phyloP scores from a whole-genome alignment of 2,329 filamentous ascomycete genomes.

The Graphiopsis chlorocephala region DNA sequence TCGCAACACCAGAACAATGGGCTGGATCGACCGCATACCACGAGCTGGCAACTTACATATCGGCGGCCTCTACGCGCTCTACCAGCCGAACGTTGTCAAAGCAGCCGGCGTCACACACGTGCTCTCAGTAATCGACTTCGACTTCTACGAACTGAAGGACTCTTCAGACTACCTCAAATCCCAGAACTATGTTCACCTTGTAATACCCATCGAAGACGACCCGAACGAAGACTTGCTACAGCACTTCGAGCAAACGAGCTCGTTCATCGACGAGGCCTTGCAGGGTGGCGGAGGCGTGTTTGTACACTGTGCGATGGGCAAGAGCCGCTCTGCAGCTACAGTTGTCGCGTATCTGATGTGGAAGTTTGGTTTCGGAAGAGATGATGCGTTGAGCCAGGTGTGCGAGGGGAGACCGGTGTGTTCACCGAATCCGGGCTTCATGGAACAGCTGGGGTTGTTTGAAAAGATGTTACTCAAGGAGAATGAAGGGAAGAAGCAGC shows the following conservation, averaged over 20 bases:
- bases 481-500: constrained; percentile 23
- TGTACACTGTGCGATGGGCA: constrained; percentile 85
- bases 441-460: constrained; percentile 79
- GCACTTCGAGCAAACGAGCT: constrained; percentile 71
- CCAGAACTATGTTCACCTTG: constrained; percentile 58
- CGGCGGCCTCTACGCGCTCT: constrained; percentile 42
- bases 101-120: constrained; percentile 80
- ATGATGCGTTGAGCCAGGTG: constrained; percentile 67
- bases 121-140: constrained; percentile 70
- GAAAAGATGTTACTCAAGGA: constrained; percentile 62
- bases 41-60: constrained; percentile 38
- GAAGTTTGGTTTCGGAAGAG: constrained; percentile 46
- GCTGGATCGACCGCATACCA: constrained; percentile 40
- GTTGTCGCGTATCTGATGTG: constrained; percentile 79
- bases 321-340: constrained; percentile 81
- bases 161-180: constrained; percentile 12
- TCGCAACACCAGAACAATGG: constrained; percentile 24
- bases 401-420: constrained; percentile 69
- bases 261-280: constrained; percentile 77
- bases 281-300: constrained; percentile 57
- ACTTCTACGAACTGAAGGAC: constrained; percentile 43
- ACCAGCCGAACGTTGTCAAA: constrained; percentile 49
- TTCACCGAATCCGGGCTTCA: constrained; percentile 86
- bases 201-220: constrained; percentile 82
- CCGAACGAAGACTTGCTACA: constrained; percentile 80